A percentile compares a stretch with the other conserved stretches of the same genome.
These are phyloP conservation scores for Obba rivulosa DNA, from an alignment of 768 basidiomycete species.

Conservation along the genomic window DNA sequence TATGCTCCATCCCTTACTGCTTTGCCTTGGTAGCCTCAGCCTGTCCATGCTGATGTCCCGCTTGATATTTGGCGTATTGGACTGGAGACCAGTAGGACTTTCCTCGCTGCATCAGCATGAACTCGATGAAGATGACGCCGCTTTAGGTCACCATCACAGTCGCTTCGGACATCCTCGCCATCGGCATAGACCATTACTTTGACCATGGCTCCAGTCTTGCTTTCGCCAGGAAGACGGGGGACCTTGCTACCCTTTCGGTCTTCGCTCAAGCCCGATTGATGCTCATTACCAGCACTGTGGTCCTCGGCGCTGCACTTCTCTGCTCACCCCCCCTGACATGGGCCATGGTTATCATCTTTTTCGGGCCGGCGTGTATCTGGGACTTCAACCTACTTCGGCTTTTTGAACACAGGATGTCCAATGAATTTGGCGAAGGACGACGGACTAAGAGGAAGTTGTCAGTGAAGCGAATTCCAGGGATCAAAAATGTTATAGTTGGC, in stretches of 20 bases:
- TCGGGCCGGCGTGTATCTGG: neutral
- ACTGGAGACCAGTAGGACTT: neutral
- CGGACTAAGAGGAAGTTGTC: neutral
- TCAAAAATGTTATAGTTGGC: neutral
- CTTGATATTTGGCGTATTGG: neutral
- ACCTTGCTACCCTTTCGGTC: neutral
- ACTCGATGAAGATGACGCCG: neutral
- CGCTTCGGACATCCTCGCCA: conserved; percentile 25
- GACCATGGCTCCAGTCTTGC: neutral
- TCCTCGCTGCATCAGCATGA: neutral
- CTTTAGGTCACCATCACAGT: conserved; percentile 21
- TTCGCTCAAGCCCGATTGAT: neutral
- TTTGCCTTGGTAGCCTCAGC: neutral
- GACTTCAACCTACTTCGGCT: neutral
- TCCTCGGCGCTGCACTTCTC: neutral
- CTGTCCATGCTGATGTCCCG: neutral
- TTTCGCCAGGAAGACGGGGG: neutral
- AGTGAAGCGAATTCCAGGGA: conserved; percentile 1
- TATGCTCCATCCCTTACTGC: neutral
- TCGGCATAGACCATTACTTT: conserved; percentile 1
- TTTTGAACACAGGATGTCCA: neutral
- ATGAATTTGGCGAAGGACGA: neutral
- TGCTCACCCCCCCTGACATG: neutral
- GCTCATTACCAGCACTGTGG: neutral
- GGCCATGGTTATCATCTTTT: neutral